phyloP scores from a whole-genome alignment of 1,284 basidiomycete genomes.

The Pholiota adiposa region DNA sequence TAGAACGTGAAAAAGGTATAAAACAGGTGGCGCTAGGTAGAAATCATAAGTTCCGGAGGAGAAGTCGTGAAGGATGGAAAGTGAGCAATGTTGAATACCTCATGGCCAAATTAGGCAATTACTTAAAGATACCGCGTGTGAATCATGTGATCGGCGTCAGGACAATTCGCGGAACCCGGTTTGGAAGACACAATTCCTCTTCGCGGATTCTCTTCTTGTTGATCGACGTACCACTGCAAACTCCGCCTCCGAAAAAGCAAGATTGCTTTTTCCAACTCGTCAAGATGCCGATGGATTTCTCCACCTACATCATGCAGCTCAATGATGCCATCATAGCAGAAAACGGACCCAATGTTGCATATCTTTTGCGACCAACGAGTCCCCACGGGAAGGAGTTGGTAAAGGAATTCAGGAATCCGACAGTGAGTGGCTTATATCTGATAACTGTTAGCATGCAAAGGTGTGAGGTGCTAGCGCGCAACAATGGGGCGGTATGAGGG shows the following conservation, averaged over 20 bases:
- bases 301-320: constrained; percentile 63
- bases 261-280: background rate
- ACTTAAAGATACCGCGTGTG: background rate
- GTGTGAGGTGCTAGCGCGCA: constrained; percentile 41
- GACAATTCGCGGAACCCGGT: background rate
- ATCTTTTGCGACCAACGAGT: constrained; percentile 72
- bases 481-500: constrained; percentile 62
- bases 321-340: constrained; percentile 63
- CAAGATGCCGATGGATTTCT: constrained; percentile 46
- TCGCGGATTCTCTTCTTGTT: background rate
- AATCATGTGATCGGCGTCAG: background rate
- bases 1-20: background rate
- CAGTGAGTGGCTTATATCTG: constrained; percentile 45
- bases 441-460: background rate
- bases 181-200: background rate
- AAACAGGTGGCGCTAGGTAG: constrained; percentile 1
- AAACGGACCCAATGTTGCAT: constrained; percentile 71
- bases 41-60: background rate
- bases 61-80: background rate
- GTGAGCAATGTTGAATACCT: constrained; percentile 2
- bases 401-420: constrained; percentile 71
- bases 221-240: too few species aligned
- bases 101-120: constrained; percentile 6
- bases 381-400: constrained; percentile 75
- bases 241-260: too few species aligned